Conservation (phyloP, 345 rosid genomes). For the Noccaea bulbosa region DNA sequence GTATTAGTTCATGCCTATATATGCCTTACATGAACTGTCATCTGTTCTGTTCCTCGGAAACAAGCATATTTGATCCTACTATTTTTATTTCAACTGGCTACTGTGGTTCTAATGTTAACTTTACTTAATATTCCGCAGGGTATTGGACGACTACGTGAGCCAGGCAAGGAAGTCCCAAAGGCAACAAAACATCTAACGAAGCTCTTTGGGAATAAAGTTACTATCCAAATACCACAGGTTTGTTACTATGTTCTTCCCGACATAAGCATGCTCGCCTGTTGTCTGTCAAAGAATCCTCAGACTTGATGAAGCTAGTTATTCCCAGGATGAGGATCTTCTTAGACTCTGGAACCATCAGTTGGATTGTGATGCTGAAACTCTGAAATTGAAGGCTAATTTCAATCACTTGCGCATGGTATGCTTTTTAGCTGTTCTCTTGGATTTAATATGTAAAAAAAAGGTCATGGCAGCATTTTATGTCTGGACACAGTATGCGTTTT, state of each 20-base stretch:
- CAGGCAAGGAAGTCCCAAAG: slow-evolving; percentile 80
- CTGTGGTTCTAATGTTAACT: slow-evolving; percentile 15
- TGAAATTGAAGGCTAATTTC: slow-evolving; percentile 78
- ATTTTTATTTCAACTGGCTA: slow-evolving; percentile 18
- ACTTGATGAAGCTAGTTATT: slow-evolving; percentile 29
- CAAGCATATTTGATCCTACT: slow-evolving; percentile 4
- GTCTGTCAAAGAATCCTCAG: slow-evolving; percentile 17
- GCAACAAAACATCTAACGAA: slow-evolving; percentile 66
- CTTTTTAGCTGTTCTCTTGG: slow-evolving; percentile 18
- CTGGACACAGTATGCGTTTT: slow-evolving; percentile 2
- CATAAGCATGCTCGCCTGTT: slow-evolving; percentile 18
- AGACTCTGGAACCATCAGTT: slow-evolving; percentile 78
- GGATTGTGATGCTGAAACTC: slow-evolving; percentile 81
- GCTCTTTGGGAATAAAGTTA: slow-evolving; percentile 89
- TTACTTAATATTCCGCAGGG: slow-evolving; percentile 56
- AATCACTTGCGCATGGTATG: slow-evolving; percentile 71
- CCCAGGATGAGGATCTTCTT: slow-evolving; percentile 80
- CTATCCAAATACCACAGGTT: slow-evolving; percentile 92
- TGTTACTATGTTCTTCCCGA: slow-evolving; percentile 15
- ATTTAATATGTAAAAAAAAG: slow-evolving; percentile 9
- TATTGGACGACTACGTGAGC: slow-evolving; percentile 73
- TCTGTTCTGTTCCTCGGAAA: slow-evolving; percentile 22
- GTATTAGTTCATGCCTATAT: slow-evolving; percentile 5
- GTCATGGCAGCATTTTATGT: slow-evolving; percentile 11
- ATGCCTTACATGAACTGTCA: neutral